These are phyloP conservation scores for Mariannaea sp. DNA, from an alignment of 2,329 filamentous ascomycete species.

Conservation along the genomic window DNA sequence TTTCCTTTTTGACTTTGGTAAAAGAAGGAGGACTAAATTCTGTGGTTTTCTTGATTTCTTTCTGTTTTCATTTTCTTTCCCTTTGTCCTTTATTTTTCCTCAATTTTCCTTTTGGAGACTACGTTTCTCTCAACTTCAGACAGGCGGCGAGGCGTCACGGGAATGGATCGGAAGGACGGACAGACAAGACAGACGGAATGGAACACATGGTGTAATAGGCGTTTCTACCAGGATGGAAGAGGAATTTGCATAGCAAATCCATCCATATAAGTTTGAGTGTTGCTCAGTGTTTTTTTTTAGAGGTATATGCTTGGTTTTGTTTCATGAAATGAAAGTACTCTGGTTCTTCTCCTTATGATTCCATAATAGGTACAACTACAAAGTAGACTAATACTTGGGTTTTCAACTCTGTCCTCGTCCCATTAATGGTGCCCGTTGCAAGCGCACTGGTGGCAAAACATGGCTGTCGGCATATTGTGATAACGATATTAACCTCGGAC, in stretches of 20 bases:
- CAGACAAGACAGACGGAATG: constrained; percentile 25
- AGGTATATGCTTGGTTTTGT: not conserved
- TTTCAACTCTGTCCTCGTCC: too few species aligned
- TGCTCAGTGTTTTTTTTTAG: not conserved
- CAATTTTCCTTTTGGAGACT: constrained; percentile 4
- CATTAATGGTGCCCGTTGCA: too few species aligned
- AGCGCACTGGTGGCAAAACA: too few species aligned
- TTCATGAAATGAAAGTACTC: too few species aligned
- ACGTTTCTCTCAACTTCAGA: constrained; percentile 8
- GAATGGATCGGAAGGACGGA: constrained; percentile 16
- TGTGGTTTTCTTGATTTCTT: constrained; percentile 1
- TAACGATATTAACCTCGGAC: not conserved
- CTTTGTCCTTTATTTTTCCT: constrained; percentile 6
- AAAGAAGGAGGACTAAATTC: not conserved
- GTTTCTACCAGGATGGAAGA: constrained; percentile 7
- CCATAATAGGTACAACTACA: too few species aligned
- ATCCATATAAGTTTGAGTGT: not conserved
- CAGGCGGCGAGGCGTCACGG: constrained; percentile 33
- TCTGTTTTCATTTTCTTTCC: constrained; percentile 3
- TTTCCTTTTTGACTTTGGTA: not conserved
- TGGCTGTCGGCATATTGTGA: too few species aligned
- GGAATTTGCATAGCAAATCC: not conserved
- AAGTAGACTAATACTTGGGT: too few species aligned
- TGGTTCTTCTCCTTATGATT: too few species aligned
- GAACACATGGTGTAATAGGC: constrained; percentile 25